phyloP scores from a whole-genome alignment of 768 basidiomycete species.

The Leucocoprinus sp. region DNA sequence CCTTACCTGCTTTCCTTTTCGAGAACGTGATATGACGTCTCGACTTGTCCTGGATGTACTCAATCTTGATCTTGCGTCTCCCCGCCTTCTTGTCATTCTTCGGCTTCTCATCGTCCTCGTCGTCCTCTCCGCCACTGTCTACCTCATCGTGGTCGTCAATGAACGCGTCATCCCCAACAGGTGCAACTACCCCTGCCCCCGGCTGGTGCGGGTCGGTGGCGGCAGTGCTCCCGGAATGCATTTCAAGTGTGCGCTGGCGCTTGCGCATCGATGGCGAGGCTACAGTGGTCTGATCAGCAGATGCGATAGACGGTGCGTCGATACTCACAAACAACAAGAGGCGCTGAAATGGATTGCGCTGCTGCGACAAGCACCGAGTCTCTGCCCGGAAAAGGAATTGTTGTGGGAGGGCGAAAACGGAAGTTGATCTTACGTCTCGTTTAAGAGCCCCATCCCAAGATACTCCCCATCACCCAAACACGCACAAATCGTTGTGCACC shows the following conservation, averaged over 20 bases:
- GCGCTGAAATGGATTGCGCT: no score
- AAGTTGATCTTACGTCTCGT: constrained; percentile 40
- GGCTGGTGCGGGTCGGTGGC: constrained; percentile 23
- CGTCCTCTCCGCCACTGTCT: constrained; percentile 68
- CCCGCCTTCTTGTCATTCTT: constrained; percentile 85
- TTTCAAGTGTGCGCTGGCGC: constrained; percentile 56
- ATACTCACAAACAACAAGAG: no score
- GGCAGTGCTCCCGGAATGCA: constrained; percentile 31
- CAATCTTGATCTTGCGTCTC: constrained; percentile 98
- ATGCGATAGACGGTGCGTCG: no score
- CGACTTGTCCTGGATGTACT: constrained; percentile 99
- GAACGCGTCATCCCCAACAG: constrained; percentile 68
- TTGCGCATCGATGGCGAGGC: constrained; percentile 54
- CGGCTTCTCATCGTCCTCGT: constrained; percentile 76
- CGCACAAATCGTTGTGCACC: constrained; percentile 31
- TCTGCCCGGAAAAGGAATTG: constrained; percentile 46
- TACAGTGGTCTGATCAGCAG: constrained; percentile 24
- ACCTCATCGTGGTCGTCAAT: constrained; percentile 82
- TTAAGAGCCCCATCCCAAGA: constrained; percentile 31
- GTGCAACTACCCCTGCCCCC: constrained; percentile 53
- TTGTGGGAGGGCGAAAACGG: constrained; percentile 46
- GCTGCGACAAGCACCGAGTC: no score
- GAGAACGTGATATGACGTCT: constrained; percentile 99
- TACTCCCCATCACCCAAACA: constrained; percentile 23
- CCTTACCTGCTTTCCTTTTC: constrained; percentile 98